Conservation (phyloP, 176 grass and related monocot species). For the Rhynchospora tenuis region DNA sequence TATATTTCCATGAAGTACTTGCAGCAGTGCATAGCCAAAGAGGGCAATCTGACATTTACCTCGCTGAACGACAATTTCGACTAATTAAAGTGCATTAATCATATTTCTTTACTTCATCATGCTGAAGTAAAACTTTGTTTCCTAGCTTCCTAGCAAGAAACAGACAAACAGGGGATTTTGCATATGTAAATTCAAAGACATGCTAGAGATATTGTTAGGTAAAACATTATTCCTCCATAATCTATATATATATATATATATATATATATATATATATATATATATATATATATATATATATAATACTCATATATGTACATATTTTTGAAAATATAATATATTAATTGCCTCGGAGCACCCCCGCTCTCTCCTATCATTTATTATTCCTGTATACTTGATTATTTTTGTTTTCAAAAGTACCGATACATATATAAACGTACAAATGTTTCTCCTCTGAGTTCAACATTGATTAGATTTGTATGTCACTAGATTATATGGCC, state of each 20-base stretch:
- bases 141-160: not conserved
- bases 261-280: no score
- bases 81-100: not conserved
- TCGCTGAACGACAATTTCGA: no score
- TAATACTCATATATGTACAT: no score
- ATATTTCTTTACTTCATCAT: constrained; percentile 3
- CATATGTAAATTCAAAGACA: not conserved
- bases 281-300: no score
- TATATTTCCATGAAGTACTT: no score
- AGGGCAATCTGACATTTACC: no score
- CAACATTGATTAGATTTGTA: not conserved
- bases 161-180: not conserved
- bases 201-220: not conserved
- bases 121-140: constrained; percentile 10
- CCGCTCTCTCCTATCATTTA: not conserved
- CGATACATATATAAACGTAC: not conserved
- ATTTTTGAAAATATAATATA: no score
- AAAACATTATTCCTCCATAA: no score
- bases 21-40: no score
- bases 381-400: not conserved
- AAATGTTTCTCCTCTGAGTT: constrained; percentile 4
- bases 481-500: constrained; percentile 4
- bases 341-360: not conserved
- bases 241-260: no score
- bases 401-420: not conserved